Percentiles rank a stretch among this genome's conserved stretches.
Evolutionary conservation across 192 early-diverging fungal genomes (phyloP).

Genomic region (Funneliformis mosseae): DNA sequence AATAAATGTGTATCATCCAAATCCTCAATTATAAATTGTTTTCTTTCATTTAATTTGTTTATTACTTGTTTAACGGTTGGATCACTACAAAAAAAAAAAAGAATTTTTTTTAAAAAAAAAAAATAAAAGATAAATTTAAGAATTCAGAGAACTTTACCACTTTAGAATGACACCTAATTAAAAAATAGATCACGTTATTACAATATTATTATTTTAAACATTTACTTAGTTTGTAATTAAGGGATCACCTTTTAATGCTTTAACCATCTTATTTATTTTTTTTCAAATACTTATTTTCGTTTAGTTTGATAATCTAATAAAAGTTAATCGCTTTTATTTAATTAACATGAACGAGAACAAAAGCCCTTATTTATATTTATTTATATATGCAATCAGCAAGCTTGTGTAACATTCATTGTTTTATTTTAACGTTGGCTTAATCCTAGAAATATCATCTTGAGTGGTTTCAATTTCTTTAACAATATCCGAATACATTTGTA

Average conservation of each 20-base stretch:
- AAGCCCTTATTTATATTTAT: too few relatives aligned
- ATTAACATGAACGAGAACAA: too few relatives aligned
- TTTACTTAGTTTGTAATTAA: neutral
- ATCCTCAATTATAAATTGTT: slow-evolving; percentile 80
- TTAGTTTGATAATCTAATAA: too few relatives aligned
- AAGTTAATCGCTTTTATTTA: too few relatives aligned
- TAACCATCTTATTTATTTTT: neutral
- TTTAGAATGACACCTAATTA: neutral
- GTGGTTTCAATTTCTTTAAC: slow-evolving; percentile 14
- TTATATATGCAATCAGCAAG: too few relatives aligned
- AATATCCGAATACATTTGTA: neutral
- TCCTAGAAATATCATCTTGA: neutral
- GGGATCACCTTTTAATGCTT: neutral
- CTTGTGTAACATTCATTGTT: too few relatives aligned
- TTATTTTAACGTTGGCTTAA: neutral
- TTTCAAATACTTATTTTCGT: too few relatives aligned
- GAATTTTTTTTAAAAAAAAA: neutral
- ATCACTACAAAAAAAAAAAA: slow-evolving; percentile 55
- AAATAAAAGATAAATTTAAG: neutral
- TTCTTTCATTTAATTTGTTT: slow-evolving; percentile 64
- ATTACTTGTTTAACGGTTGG: slow-evolving; percentile 77
- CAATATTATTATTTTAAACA: neutral
- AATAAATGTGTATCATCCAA: slow-evolving; percentile 83
- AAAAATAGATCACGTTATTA: neutral
- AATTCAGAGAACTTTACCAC: neutral